Conservation (phyloP, 441 rosid genomes). For the Sinapis alba region DNA sequence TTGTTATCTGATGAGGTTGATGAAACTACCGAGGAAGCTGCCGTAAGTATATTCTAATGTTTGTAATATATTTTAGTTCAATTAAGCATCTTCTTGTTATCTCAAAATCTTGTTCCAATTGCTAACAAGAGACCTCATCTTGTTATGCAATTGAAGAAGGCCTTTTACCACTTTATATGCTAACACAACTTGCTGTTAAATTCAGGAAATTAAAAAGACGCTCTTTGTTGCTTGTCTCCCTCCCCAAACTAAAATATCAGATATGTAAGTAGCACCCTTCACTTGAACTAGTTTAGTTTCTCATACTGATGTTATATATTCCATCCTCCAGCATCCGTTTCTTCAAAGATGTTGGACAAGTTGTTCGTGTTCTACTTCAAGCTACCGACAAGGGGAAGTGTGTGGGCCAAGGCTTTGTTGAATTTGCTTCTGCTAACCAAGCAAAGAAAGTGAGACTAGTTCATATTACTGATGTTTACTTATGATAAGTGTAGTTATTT, state of each 20-base stretch:
- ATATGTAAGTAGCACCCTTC: neutral
- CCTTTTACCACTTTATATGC: neutral
- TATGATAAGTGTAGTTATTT: neutral
- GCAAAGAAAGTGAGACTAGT: slow-evolving; percentile 2
- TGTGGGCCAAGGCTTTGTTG: neutral
- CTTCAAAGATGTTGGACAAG: slow-evolving; percentile 6
- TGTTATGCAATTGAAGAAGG: neutral
- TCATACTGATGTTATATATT: neutral
- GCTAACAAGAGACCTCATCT: neutral
- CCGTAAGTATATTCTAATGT: neutral
- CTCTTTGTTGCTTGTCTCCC: neutral
- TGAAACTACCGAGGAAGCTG: neutral
- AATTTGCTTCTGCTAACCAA: neutral
- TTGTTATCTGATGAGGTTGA: neutral
- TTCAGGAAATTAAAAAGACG: neutral
- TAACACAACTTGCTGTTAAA: neutral
- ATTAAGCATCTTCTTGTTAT: neutral
- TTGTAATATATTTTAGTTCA: neutral
- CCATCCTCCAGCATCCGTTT: neutral
- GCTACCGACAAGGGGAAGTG: neutral
- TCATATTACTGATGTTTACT: neutral
- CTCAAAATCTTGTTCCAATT: neutral
- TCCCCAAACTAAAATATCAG: neutral
- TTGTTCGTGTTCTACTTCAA: neutral
- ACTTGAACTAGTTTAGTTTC: neutral